phyloP scores from a whole-genome alignment of 495 filamentous ascomycete genomes.

The Podospora bellae-mahoneyi region DNA sequence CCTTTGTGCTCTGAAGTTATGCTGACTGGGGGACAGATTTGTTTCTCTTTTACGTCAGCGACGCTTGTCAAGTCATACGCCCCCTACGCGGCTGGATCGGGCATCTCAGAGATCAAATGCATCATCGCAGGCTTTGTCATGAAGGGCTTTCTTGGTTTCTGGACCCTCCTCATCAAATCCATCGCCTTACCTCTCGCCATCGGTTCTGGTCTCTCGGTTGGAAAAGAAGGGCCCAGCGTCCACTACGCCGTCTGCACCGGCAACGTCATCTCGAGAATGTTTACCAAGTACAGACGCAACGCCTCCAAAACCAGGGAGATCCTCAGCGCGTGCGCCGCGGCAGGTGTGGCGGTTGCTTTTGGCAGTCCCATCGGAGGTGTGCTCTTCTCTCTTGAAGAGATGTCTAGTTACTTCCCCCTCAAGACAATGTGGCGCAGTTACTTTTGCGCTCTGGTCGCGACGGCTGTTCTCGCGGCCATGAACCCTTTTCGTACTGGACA shows the following conservation, averaged over 20 bases:
- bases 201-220: slow-evolving; percentile 89
- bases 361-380: slow-evolving; percentile 97
- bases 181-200: slow-evolving; percentile 88
- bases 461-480: slow-evolving; percentile 89
- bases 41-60: slow-evolving; percentile 80
- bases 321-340: slow-evolving; percentile 87
- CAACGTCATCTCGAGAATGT: slow-evolving; percentile 91
- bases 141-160: slow-evolving; percentile 93
- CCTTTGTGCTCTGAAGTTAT: neutral
- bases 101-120: slow-evolving; percentile 99
- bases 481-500: slow-evolving; percentile 98
- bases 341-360: slow-evolving; percentile 94
- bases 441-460: slow-evolving; percentile 95
- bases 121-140: slow-evolving; percentile 99
- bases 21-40: slow-evolving; percentile 48
- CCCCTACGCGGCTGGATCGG: slow-evolving; percentile 94
- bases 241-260: slow-evolving; percentile 98
- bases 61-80: slow-evolving; percentile 88
- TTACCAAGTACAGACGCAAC: slow-evolving; percentile 88
- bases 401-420: slow-evolving; percentile 95
- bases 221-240: slow-evolving; percentile 96
- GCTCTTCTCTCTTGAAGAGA: slow-evolving; percentile 95
- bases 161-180: slow-evolving; percentile 93
- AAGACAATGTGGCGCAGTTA: slow-evolving; percentile 99
- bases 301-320: slow-evolving; percentile 96